Evolutionary conservation across 768 basidiomycete species (phyloP), one percentile per base, ranked within the genome.

Genomic region (Amanita thiersii): DNA sequence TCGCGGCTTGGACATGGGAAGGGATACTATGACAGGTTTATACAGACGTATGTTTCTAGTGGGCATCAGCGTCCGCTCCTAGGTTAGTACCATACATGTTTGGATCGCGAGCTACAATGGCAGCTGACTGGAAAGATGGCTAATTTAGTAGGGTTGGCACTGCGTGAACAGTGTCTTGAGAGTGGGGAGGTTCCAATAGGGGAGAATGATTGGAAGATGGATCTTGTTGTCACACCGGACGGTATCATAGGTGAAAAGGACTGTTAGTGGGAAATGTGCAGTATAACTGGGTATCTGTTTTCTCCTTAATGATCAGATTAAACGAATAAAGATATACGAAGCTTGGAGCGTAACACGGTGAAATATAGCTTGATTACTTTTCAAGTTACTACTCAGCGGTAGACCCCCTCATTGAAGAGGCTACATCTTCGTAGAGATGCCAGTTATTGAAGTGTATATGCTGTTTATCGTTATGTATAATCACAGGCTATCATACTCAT

Each of bases 1-100:
- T 77, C 77, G 36, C 77, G 86, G 21, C 69, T 89, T 20, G 86
- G 86, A 7, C 84, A 87, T 49, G 86, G 86, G 17, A 89, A 84
- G 57, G 86, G 86, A 4, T 87, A 83, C 60, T 89, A 89, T 50
- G 86, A 89, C 60, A 66, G 70, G 10, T 89, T 85, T 59, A 64
- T 89, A 25, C 59, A 75, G 2, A 56, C 66, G 1, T 86, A 86
- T 45, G 56, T 64, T 21, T 52, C 62, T 10, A 62, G 60, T 40
- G 63, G 64, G 18, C 61, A 63, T 45, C 60, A 61, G 17, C 66
- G 61, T 42, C 81, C 86, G 1, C 49, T 79, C 21, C 66, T 87
- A 40, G 76, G 86, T 86, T 48, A 45, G 65, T 47, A 35, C 28
- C 32, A 50, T 39, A 25, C 25, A 42, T 20, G 39, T 7, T 7